Base-by-base conservation (phyloP, 768 basidiomycete species). In the Suillus sp. region DNA sequence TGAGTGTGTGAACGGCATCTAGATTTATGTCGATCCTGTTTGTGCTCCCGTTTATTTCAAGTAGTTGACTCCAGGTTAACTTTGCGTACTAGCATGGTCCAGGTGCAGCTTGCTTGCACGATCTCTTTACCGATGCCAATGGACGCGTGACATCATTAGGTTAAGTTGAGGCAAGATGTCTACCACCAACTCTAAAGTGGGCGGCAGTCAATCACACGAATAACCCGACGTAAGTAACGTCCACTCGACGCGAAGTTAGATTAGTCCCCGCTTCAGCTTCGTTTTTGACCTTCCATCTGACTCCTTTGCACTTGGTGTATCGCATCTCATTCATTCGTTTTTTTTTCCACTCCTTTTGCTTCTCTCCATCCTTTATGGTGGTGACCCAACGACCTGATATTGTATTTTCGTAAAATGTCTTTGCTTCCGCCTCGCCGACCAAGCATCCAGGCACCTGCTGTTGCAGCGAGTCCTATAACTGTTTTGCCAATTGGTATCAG, bases 391-490 rank as follows among this genome's bases (percentile, higher is more conserved):
- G 40, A 20, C 42, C 40, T 64, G n/a, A 45, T 60, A 34, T 16
- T 59, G 58, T 27, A 16, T 42, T 38, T 4, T 66, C 55, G 61
- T 66, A 65, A 64, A 56, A 70, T 70, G 69, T 68, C 61, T 63
- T 32, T 60, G 61, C 61, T 59, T 64, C 67, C 65, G 55, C 61
- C 70, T 20, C 64, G 67, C 16, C 59, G 70, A 45, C 63, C 70
- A 42, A 65, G 63, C 35, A 61, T 71, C n/a, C 69, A 70, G 38
- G 61, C 69, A 2, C 69, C 69, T 40, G 62, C 70, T 1, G 70
- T 70, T 5, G 66, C 79, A 43, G 80, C 76, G 62, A 77, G 72
- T 61, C 78, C 74, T 37, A 74, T 78, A 3, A 1, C 50, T 10
- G 27, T 51, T 9, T 51, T 51, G 27, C 50, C 50, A 51, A 51